These are phyloP conservation scores for Diplodia sapinea DNA, from an alignment of 2,329 filamentous ascomycete species.

Conservation along the genomic window DNA sequence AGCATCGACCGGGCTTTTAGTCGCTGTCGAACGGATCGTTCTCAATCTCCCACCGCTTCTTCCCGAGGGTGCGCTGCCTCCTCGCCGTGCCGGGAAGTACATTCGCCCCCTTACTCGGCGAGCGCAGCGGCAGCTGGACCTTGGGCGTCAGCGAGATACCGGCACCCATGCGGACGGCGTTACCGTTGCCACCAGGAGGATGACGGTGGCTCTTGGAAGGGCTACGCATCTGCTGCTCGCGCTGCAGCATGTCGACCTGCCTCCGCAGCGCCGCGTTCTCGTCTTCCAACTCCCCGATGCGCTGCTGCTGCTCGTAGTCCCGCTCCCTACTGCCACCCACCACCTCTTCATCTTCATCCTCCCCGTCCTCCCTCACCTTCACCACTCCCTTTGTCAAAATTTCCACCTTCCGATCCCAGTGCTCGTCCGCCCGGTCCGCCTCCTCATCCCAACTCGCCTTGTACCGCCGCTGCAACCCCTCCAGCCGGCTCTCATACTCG, in stretches of 20 bases:
- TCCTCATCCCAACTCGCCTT: conserved; percentile 79
- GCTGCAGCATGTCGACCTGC: conserved; percentile 49
- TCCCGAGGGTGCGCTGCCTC: conserved; percentile 55
- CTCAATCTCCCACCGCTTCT: conserved; percentile 52
- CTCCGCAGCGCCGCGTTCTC: conserved; percentile 53
- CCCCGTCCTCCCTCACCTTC: conserved; percentile 51
- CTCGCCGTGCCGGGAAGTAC: conserved; percentile 41
- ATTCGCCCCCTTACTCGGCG: conserved; percentile 47
- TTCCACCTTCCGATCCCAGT: conserved; percentile 87
- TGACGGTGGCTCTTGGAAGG: conserved; percentile 7
- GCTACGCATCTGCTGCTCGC: conserved; percentile 44
- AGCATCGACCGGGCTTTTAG: neutral
- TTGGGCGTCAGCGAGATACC: conserved; percentile 8
- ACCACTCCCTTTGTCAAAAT: conserved; percentile 60
- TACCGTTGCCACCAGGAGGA: neutral
- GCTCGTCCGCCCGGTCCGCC: conserved; percentile 76
- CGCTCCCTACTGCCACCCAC: conserved; percentile 38
- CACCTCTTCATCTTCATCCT: conserved; percentile 45
- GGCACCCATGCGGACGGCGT: neutral
- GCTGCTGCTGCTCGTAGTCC: conserved; percentile 3
- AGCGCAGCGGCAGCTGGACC: conserved; percentile 10
- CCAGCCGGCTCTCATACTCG: conserved; percentile 82
- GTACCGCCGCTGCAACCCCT: conserved; percentile 80
- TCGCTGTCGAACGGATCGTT: conserved; percentile 29
- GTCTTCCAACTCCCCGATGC: conserved; percentile 49